phyloP scores from a whole-genome alignment of 2,329 filamentous ascomycete species.

The Chaetomiaceae sp. region DNA sequence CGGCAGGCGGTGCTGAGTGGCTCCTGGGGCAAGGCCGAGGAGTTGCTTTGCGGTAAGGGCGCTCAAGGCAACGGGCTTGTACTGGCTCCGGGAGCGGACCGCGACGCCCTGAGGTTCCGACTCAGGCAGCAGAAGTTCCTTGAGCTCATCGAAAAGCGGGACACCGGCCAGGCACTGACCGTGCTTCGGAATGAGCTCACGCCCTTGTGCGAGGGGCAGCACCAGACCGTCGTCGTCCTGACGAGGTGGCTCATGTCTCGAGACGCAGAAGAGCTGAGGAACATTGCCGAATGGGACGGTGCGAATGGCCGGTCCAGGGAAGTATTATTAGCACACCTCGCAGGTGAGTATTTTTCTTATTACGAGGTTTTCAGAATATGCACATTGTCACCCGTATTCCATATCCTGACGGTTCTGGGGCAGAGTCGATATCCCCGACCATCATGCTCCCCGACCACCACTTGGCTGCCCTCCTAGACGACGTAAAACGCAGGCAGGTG shows the following conservation, averaged over 20 bases:
- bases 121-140: slow-evolving; percentile 92
- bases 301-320: slow-evolving; percentile 70
- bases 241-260: slow-evolving; percentile 90
- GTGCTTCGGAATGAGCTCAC: slow-evolving; percentile 88
- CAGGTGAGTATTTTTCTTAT: slow-evolving; percentile 42
- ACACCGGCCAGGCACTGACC: slow-evolving; percentile 67
- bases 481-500: slow-evolving; percentile 81
- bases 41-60: slow-evolving; percentile 60
- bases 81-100: slow-evolving; percentile 69
- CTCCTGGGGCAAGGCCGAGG: slow-evolving; percentile 80
- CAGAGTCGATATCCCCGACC: slow-evolving; percentile 86
- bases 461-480: slow-evolving; percentile 71
- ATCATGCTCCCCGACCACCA: slow-evolving; percentile 96
- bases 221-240: slow-evolving; percentile 70
- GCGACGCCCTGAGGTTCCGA: slow-evolving; percentile 77
- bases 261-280: slow-evolving; percentile 68
- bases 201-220: slow-evolving; percentile 70
- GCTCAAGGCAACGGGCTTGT: slow-evolving; percentile 57
- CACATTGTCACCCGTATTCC: too few species aligned
- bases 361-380: too few species aligned
- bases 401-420: slow-evolving; percentile 24
- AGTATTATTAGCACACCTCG: slow-evolving; percentile 72
- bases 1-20: slow-evolving; percentile 74
- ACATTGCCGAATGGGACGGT: slow-evolving; percentile 80
- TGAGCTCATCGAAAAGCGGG: slow-evolving; percentile 74